phyloP scores from a whole-genome alignment of 306 rosid species.

The Mucuna pruriens region DNA sequence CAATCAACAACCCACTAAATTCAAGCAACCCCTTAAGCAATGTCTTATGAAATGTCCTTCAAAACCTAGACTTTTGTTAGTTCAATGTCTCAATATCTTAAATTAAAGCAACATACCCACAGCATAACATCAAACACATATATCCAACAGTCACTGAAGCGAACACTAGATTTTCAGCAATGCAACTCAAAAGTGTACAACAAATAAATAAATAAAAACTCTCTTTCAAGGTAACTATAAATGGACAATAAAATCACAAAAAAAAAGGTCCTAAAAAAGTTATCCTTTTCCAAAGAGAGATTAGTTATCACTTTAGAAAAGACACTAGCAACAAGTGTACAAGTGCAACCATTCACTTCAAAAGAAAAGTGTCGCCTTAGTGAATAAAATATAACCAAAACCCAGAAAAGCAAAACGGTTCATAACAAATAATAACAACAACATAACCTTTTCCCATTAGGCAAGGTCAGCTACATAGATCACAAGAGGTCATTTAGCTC shows the following conservation, averaged over 20 bases:
- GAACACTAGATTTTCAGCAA: not conserved
- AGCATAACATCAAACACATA: not conserved
- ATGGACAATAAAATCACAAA: not conserved
- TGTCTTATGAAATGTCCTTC: not conserved
- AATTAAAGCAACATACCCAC: not conserved
- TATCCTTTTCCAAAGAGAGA: not conserved
- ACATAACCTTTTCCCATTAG: not conserved
- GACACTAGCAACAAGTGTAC: constrained; percentile 9
- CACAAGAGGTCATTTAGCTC: not conserved
- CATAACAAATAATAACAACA: not conserved
- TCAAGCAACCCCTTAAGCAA: not conserved
- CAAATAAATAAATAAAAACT: not conserved
- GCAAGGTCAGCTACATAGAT: not conserved
- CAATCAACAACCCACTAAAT: not conserved
- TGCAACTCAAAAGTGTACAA: not conserved
- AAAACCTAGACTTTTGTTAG: not conserved
- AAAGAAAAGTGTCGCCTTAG: not conserved
- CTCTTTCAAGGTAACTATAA: not conserved
- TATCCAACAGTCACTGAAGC: not conserved
- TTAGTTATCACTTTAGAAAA: not conserved
- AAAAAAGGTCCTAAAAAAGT: not conserved
- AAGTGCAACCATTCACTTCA: not conserved
- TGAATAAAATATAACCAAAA: constrained; percentile 15
- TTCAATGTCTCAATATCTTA: not conserved
- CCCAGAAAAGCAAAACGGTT: constrained; percentile 6